Percentiles rank a stretch among this genome's conserved stretches.
Conservation (phyloP, 306 rosid genomes). For the Abrus pulchellus region DNA sequence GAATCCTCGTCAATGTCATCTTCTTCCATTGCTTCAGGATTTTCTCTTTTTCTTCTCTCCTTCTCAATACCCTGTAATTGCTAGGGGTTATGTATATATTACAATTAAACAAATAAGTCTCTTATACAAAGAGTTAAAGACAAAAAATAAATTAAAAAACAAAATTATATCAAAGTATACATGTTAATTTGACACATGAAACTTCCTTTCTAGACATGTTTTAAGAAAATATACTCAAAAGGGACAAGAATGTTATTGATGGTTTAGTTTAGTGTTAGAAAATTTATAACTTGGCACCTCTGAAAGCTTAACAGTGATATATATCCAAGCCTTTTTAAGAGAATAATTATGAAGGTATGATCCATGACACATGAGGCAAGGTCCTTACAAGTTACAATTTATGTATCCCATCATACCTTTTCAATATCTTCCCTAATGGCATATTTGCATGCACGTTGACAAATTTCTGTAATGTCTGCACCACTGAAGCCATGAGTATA, state of each 20-base stretch:
- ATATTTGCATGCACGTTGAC: constrained; percentile 81
- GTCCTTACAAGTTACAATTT: background rate
- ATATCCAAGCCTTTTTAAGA: background rate
- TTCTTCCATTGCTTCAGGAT: constrained; percentile 77
- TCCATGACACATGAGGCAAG: background rate
- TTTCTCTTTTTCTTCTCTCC: constrained; percentile 61
- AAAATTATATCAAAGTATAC: background rate
- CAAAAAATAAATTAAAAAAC: background rate
- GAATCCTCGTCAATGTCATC: constrained; percentile 57
- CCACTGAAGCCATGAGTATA: constrained; percentile 74
- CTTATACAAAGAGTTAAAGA: constrained; percentile 11
- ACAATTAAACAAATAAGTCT: constrained; percentile 17
- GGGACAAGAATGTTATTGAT: background rate
- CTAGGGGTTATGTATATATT: background rate
- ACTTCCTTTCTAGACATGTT: background rate
- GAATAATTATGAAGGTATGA: background rate
- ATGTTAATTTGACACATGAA: background rate
- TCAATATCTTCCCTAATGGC: constrained; percentile 77
- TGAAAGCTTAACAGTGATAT: background rate
- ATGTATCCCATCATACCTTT: constrained; percentile 54
- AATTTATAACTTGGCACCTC: background rate
- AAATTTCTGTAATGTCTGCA: constrained; percentile 79
- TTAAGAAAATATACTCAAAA: background rate
- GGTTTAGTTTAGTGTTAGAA: background rate
- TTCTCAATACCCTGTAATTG: constrained; percentile 61